Conservation (phyloP, 78 protist genomes). For the Creolimax fragrantissima region DNA sequence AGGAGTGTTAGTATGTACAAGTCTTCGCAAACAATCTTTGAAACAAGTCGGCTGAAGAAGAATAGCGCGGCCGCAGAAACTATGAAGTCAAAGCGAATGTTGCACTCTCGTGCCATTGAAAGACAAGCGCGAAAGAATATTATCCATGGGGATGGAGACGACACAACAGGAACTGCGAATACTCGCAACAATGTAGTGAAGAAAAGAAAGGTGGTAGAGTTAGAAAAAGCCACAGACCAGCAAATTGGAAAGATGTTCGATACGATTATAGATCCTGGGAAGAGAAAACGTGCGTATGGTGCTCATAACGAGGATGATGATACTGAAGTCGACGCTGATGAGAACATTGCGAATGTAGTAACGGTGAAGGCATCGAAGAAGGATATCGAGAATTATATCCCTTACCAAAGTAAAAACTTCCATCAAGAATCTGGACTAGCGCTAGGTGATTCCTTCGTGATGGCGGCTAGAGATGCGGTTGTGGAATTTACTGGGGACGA, state of each 20-base stretch:
- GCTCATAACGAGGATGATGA: neutral
- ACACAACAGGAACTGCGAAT: neutral
- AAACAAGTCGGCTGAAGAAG: slow-evolving; percentile 2
- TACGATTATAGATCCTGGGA: neutral
- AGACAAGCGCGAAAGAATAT: neutral
- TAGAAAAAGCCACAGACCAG: neutral
- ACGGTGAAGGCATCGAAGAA: neutral
- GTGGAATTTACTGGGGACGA: slow-evolving; percentile 25
- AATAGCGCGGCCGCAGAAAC: neutral
- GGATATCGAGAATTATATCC: neutral
- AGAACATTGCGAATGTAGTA: neutral
- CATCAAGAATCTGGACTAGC: neutral
- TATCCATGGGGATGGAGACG: too few species aligned
- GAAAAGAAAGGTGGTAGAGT: neutral
- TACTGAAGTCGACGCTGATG: neutral
- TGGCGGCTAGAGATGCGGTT: neutral
- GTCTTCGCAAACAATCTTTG: slow-evolving; percentile 57
- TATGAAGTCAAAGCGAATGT: slow-evolving; percentile 35
- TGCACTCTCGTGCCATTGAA: slow-evolving; percentile 15
- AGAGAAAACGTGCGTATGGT: neutral
- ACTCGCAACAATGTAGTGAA: neutral
- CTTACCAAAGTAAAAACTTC: neutral
- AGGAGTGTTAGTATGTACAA: slow-evolving; percentile 22
- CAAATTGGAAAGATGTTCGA: neutral
- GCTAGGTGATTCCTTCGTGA: slow-evolving; percentile 1